Evolutionary conservation across 202 grass and related monocot genomes (phyloP), one percentile per base, ranked within the genome.

Genomic region (Elaeis oleifera): DNA sequence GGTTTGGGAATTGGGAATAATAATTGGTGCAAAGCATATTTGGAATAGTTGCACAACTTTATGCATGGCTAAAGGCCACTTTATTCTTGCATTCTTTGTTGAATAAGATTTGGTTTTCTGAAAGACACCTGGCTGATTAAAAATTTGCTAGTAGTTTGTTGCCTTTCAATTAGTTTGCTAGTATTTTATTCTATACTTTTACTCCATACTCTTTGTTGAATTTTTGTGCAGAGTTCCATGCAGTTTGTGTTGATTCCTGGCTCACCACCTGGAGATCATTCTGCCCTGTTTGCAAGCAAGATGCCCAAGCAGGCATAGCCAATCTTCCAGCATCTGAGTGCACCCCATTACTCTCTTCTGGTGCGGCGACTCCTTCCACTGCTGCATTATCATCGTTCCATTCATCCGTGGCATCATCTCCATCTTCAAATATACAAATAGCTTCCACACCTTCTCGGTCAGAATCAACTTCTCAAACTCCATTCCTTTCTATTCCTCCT

Each of bases 211-310:
- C 0, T 58, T 58, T 49, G 20, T 23, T 32, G 25, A 15, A 56
- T 79, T 64, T 5, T 32, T 49, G 66, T 67, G 74, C 83, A 96
- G 91, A 90, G 74, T 96, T 96, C 68, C 91, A 96, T 85, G 84
- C 87, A 6, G n/a, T 74, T 19, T 88, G 91, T 59, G 87, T 96
- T 58, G 94, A 99, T 72, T 59, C 81, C 66, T 99, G 94, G 88
- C 82, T 97, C 24, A 97, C 85, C 15, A 76, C 82, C 50, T 92
- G 94, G 94, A 82, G 94, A 84, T 82, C 94, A 31, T 97, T 97
- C 77, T 92, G 94, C 54, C 94, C 94, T 50, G 79, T 97, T 19
- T 97, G 94, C 77, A 97, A 97, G 70, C 77, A 68, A 74, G 92
- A 97, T 53, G 92, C 82, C 54, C 83, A 39, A 23, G 76, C 72